Evolutionary conservation across 2,329 filamentous ascomycete species (phyloP).

Genomic region (Cladorrhinum sp.): DNA sequence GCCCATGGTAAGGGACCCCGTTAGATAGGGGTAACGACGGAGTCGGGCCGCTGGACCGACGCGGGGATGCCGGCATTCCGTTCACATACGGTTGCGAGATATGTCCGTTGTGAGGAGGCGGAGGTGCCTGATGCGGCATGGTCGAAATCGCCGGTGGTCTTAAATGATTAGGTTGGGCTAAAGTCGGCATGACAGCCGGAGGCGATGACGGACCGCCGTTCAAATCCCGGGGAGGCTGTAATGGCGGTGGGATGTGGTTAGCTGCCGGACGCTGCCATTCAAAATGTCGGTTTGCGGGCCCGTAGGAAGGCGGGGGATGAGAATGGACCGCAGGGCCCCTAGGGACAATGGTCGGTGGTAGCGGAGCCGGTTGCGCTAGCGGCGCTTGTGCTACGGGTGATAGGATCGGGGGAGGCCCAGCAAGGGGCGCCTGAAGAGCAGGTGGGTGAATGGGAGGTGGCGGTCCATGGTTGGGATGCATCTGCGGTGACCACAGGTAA

Average conservation of each 20-base stretch:
- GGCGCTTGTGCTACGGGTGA: slow-evolving; percentile 23
- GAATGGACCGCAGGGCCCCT: slow-evolving; percentile 34
- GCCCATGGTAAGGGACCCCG: slow-evolving; percentile 40
- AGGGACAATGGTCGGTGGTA: slow-evolving; percentile 29
- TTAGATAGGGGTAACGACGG: slow-evolving; percentile 37
- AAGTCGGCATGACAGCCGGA: slow-evolving; percentile 24
- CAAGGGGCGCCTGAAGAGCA: slow-evolving; percentile 33
- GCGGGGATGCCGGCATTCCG: slow-evolving; percentile 48
- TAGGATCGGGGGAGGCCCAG: slow-evolving; percentile 20
- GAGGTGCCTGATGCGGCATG: slow-evolving; percentile 40
- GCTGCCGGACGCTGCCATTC: slow-evolving; percentile 53
- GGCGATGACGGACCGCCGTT: slow-evolving; percentile 45
- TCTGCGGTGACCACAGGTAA: slow-evolving; percentile 19
- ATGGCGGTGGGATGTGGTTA: slow-evolving; percentile 44
- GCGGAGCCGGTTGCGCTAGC: slow-evolving; percentile 25
- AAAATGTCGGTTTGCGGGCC: slow-evolving; percentile 37
- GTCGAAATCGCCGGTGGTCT: slow-evolving; percentile 47
- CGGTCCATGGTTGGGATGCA: slow-evolving; percentile 16
- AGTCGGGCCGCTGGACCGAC: slow-evolving; percentile 42
- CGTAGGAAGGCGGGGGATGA: slow-evolving; percentile 38
- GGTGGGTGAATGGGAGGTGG: slow-evolving; percentile 22
- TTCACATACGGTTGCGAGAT: slow-evolving; percentile 39
- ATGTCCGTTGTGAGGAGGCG: slow-evolving; percentile 32
- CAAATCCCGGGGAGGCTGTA: slow-evolving; percentile 40
- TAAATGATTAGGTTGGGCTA: slow-evolving; percentile 37